Evolutionary conservation across 2,329 filamentous ascomycete genomes (phyloP), one percentile per base, ranked within the genome.

Genomic region (Xylaria sp.): DNA sequence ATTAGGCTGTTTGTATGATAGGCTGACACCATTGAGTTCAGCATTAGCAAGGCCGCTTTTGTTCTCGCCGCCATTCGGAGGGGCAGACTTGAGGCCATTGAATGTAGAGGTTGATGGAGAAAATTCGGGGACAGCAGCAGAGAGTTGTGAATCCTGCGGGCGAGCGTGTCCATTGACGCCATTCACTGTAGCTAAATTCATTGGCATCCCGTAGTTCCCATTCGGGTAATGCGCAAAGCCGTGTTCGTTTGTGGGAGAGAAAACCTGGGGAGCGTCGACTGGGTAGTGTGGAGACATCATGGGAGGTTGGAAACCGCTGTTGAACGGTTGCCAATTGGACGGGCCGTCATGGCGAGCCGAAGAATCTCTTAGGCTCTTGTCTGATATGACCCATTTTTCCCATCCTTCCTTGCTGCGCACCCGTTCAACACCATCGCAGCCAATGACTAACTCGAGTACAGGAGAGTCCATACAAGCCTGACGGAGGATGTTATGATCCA

Each of bases 391-490:
- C 85, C 93, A 98, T 73, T 90, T 89, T 73, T 91, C 86, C 93
- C 94, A 98, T 31, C 89, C 90, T 23, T 93, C 87, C 31, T 88
- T 87, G 69, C 89, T 88, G 61, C 96, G 91, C 55, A 98, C 80
- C 52, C 94, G 88, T 79, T 98, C 94, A 59, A 91, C 84, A 39
- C 91, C 90, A 78, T 98, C 94, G 34, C 92, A 88, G 50, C 92
- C 91, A 41, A 90, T 81, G 56, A 91, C 86, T 75, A 93, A 91
- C 74, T 98, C 94, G 68, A 97, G 87, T 48, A 86, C 87, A 10
- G 85, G 85, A 0, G 93, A 93, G 71, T 91, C 87, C 66, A 91
- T 88, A 77, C 92, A 94, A 15, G 92, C 93, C 65, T 88, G 86
- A 69, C 92, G 92, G 69, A 98, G 84, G 65, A 94, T 81, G 48